phyloP scores from a whole-genome alignment of 768 basidiomycete genomes.

The Lactifluus echinatus region DNA sequence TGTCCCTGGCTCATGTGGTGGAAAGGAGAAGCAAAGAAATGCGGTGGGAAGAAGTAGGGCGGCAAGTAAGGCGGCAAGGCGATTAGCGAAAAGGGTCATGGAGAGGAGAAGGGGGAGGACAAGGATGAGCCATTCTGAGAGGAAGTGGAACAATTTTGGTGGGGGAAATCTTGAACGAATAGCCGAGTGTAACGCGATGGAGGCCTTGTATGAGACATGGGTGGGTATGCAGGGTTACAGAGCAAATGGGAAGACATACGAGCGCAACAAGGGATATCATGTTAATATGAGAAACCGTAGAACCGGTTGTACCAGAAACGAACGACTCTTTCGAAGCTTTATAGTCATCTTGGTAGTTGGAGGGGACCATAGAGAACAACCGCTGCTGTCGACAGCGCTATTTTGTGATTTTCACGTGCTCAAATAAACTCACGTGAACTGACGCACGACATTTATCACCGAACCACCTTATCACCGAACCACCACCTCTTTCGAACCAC shows the following conservation, averaged over 20 bases:
- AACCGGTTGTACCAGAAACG: conserved; percentile 65
- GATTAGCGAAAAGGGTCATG: conserved; percentile 65
- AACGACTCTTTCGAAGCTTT: conserved; percentile 77
- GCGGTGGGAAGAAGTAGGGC: conserved; percentile 39
- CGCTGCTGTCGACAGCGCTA: too few relatives aligned
- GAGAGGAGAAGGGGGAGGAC: conserved; percentile 73
- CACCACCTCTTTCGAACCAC: too few relatives aligned
- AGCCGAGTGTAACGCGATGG: conserved; percentile 62
- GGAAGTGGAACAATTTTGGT: conserved; percentile 35
- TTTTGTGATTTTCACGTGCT: too few relatives aligned
- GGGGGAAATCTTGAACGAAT: conserved; percentile 41
- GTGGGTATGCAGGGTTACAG: not conserved
- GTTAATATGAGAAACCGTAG: conserved; percentile 60
- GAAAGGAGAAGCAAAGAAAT: conserved; percentile 35
- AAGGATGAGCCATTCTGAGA: conserved; percentile 57
- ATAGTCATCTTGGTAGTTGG: conserved; percentile 33
- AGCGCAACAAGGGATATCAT: conserved; percentile 53
- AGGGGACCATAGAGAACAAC: not conserved
- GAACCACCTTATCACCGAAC: too few relatives aligned
- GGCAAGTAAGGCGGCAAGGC: conserved; percentile 43
- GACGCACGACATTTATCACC: too few relatives aligned
- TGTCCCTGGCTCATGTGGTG: conserved; percentile 36
- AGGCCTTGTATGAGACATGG: conserved; percentile 38
- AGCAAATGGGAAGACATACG: conserved; percentile 34
- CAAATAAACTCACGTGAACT: too few relatives aligned